Base-by-base conservation (phyloP, 1,284 basidiomycete genomes). In the Omphalotus olearius region DNA sequence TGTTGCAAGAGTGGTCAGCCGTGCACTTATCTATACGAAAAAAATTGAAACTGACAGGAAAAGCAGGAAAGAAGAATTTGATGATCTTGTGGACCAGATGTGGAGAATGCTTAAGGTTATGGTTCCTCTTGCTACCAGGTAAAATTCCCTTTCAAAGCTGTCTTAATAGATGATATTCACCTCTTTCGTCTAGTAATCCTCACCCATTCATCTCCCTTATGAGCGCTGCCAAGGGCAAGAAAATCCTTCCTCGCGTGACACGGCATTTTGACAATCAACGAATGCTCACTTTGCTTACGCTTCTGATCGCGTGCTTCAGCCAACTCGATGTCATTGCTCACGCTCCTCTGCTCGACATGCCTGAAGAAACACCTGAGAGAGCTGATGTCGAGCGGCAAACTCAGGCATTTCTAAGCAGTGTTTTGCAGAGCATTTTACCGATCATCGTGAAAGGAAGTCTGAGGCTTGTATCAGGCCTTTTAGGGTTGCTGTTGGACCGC, bases 141-240 rank as follows among this genome's bases (percentile, higher is more conserved):
- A 55, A 26, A 56, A 82, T 57, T 52, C 72, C 60, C 46, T 50
- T 46, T 30, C 39, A 26, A 48, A 33, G 55, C n/a, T 18, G 53
- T 60, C 25, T 26, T 28, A 36, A 16, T 6, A 14, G 13, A 26
- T 20, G 33, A 38, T 26, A 6, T 14, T 36, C 7, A 44, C 28
- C 11, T n/a, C 20, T 47, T 45, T 36, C 45, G 33, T 55, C 28
- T 59, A 93, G 92, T 63, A 79, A 90, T 56, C 96, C 96, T 4
- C 97, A 99, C 71, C 97, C 97, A 0, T 98, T 99, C 71, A 88
- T 99, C 60, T 93, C 94, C 1, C 78, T 99, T 39, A 77, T 99
- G 43, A 82, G 80, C 33, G 87, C 91, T 2, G 80, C 84, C 59
- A 99, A 99, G 71, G 97, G 97, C 54, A 98, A 98, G 74, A 85